Conservation (phyloP, 352 stramenopile genomes). For the Globisporangium yorkense region DNA sequence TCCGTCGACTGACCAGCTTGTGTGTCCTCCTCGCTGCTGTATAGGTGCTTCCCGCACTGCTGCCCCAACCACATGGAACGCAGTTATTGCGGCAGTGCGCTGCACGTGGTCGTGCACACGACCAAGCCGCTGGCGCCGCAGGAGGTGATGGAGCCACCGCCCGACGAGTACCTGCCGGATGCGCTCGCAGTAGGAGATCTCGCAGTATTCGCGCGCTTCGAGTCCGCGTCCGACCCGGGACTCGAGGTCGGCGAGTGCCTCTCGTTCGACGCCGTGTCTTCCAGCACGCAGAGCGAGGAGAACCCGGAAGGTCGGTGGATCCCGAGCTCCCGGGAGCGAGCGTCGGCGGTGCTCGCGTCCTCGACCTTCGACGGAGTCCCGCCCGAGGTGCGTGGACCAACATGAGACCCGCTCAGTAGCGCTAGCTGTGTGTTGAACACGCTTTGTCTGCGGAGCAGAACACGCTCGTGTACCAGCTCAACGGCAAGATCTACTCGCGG, state of each 20-base stretch:
- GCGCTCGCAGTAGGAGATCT: conserved; percentile 16
- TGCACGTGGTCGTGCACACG: conserved; percentile 18
- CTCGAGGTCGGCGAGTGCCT: conserved; percentile 36
- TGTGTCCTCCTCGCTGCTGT: not conserved
- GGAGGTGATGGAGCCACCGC: not conserved
- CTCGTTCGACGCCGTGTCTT: conserved; percentile 30
- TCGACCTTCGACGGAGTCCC: conserved; percentile 7
- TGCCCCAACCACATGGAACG: conserved; percentile 30
- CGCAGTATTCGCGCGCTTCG: conserved; percentile 27
- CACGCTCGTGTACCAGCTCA: conserved; percentile 29
- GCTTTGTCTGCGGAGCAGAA: conserved; percentile 1
- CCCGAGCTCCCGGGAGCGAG: conserved; percentile 36
- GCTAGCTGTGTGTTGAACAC: not conserved
- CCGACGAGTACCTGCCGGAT: not conserved
- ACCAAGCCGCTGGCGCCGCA: not conserved
- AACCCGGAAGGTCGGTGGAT: conserved; percentile 63
- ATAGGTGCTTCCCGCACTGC: conserved; percentile 33
- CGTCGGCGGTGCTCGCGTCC: conserved; percentile 17
- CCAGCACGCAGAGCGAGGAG: conserved; percentile 36
- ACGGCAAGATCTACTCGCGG: conserved; percentile 34
- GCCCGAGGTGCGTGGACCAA: conserved; percentile 5
- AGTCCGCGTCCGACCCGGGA: conserved; percentile 22
- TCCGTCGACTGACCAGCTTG: not conserved
- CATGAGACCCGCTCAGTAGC: too few species aligned
- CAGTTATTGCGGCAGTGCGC: conserved; percentile 28